Conservation (phyloP, 129 eudicot species). For the Arctium lappa region DNA sequence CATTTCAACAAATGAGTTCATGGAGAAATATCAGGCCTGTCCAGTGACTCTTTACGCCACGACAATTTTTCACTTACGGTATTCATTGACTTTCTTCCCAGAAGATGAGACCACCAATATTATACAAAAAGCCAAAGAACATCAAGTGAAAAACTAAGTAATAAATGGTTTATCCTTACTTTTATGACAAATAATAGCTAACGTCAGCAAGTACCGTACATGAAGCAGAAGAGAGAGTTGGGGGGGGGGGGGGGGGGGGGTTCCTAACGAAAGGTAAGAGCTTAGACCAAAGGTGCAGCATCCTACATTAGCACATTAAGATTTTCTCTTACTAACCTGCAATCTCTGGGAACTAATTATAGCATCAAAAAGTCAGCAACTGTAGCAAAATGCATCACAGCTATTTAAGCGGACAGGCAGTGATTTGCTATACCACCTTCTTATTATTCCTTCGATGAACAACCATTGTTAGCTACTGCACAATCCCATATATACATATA, state of each 20-base stretch:
- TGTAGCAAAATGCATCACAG: neutral
- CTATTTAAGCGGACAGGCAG: neutral
- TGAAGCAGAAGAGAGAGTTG: neutral
- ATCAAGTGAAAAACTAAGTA: slow-evolving; percentile 5
- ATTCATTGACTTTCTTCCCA: neutral
- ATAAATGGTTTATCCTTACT: neutral
- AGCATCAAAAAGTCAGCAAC: neutral
- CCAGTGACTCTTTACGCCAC: neutral
- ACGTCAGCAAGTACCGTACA: neutral
- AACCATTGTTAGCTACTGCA: too few relatives aligned
- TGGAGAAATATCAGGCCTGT: neutral
- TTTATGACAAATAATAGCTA: slow-evolving; percentile 2
- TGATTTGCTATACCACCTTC: neutral
- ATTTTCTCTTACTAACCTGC: neutral
- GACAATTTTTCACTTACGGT: neutral
- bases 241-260: neutral
- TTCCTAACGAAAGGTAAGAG: neutral
- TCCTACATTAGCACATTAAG: neutral
- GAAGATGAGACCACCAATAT: slow-evolving; percentile 5
- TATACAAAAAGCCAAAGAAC: slow-evolving; percentile 3
- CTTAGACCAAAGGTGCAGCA: neutral
- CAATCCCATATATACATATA: too few relatives aligned
- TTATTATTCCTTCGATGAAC: too few relatives aligned
- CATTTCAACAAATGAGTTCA: neutral
- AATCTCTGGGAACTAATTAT: neutral